A percentile compares a stretch with the other conserved stretches of the same genome.
phyloP scores from a whole-genome alignment of 495 filamentous ascomycete genomes.

The Articulospora tetracladia region DNA sequence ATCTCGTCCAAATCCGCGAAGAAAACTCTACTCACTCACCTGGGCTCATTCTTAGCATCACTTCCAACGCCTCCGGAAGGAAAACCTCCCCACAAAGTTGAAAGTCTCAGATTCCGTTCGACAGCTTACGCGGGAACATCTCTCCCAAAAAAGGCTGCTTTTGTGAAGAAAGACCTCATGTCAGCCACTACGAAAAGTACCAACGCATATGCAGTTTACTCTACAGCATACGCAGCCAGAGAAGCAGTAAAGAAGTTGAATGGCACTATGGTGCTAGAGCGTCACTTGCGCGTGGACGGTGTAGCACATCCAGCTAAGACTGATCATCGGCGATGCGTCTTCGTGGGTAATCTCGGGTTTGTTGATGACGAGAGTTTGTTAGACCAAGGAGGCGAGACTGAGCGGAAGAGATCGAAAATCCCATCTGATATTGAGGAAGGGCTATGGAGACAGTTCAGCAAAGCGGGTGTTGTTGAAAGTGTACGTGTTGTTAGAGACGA shows the following conservation, averaged over 20 bases:
- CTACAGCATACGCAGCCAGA: slow-evolving; percentile 64
- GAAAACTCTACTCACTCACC: slow-evolving; percentile 69
- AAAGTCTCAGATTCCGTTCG: slow-evolving; percentile 90
- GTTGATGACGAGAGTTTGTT: slow-evolving; percentile 76
- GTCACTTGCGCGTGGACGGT: slow-evolving; percentile 86
- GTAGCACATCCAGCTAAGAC: slow-evolving; percentile 81
- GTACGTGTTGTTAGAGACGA: slow-evolving; percentile 91
- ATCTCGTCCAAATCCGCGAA: slow-evolving; percentile 77
- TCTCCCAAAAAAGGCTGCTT: slow-evolving; percentile 89
- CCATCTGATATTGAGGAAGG: slow-evolving; percentile 92
- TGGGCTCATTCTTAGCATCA: slow-evolving; percentile 46
- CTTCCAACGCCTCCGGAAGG: slow-evolving; percentile 30
- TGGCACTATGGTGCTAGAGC: slow-evolving; percentile 75
- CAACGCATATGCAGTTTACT: slow-evolving; percentile 92
- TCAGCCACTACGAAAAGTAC: slow-evolving; percentile 86
- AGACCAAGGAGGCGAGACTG: slow-evolving; percentile 59
- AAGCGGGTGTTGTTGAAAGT: slow-evolving; percentile 80
- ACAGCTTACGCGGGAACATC: slow-evolving; percentile 70
- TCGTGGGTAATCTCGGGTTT: slow-evolving; percentile 94
- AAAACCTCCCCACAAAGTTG: slow-evolving; percentile 59
- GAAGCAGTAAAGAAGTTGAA: slow-evolving; percentile 77
- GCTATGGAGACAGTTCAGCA: slow-evolving; percentile 82
- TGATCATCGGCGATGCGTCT: slow-evolving; percentile 87
- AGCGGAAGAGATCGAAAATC: slow-evolving; percentile 58
- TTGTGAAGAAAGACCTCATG: slow-evolving; percentile 75